These are phyloP conservation scores for Alectoria sarmentosa DNA, from an alignment of 495 filamentous ascomycete species.

Conservation along the genomic window DNA sequence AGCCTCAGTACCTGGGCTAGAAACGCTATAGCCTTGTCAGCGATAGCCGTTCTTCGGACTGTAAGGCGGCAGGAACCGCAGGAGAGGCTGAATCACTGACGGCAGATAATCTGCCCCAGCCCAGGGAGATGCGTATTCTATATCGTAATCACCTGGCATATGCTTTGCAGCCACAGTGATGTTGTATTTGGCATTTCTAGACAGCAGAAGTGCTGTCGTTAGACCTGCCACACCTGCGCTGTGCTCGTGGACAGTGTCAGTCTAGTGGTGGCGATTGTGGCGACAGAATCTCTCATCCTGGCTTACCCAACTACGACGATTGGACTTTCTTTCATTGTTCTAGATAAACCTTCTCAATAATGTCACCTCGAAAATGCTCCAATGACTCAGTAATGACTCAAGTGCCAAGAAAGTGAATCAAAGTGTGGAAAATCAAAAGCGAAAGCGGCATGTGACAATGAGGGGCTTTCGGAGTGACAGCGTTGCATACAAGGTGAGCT, in stretches of 20 bases:
- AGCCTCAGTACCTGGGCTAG: slow-evolving; percentile 43
- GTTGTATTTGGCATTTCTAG: slow-evolving; percentile 56
- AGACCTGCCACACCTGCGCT: slow-evolving; percentile 90
- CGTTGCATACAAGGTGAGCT: background rate
- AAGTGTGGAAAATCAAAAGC: slow-evolving; percentile 1
- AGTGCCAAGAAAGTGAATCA: slow-evolving; percentile 15
- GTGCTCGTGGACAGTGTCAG: slow-evolving; percentile 18
- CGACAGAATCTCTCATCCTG: background rate
- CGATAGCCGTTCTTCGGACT: background rate
- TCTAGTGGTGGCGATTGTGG: background rate
- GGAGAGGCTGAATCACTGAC: slow-evolving; percentile 38
- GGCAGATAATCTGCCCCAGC: slow-evolving; percentile 91
- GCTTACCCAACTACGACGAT: slow-evolving; percentile 28
- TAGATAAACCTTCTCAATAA: background rate
- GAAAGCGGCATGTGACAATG: slow-evolving; percentile 2
- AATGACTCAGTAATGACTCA: background rate
- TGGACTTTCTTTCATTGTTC: slow-evolving; percentile 20
- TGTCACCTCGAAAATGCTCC: background rate
- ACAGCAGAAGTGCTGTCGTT: slow-evolving; percentile 81
- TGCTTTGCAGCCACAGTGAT: slow-evolving; percentile 89
- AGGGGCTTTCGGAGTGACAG: background rate
- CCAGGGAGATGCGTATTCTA: slow-evolving; percentile 94
- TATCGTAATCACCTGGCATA: slow-evolving; percentile 97
- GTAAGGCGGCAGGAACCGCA: background rate
- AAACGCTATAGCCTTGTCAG: slow-evolving; percentile 39